Evolutionary conservation across 768 basidiomycete genomes (phyloP), one percentile per base, ranked within the genome.

Genomic region (Amanita thiersii): DNA sequence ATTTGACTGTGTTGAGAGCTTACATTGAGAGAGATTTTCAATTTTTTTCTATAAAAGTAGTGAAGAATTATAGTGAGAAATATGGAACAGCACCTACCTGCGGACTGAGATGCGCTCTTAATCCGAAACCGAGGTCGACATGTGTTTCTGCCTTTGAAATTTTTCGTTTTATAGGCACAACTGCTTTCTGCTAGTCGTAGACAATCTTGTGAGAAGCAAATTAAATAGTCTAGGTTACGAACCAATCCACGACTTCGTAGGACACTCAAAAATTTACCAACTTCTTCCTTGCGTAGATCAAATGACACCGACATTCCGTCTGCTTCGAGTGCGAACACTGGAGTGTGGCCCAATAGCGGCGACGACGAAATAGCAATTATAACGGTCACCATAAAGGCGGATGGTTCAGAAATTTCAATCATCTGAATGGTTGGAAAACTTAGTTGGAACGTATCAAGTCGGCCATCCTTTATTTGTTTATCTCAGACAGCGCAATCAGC

Each of bases 371-470:
- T 49, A 21, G 52, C 37, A 17, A 66, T 44, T 30, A 45, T 58
- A 37, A 74, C 56, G 18, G 51, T 42, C 14, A 55, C 51, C 12
- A 57, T 56, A 3, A 30, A 52, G 41, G 49, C 53, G 39, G 19
- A 61, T 24, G 31, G 48, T 42, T 44, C 56, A n/a, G 54, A 53
- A 34, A 59, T 48, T 18, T 48, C 50, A 9, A 59, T 39, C 5
- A 36, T 45, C 23, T 51, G 44, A 15, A 73, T 45, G 14, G 53
- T 58, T 0, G 52, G 28, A 52, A 72, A 79, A 3, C 60, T 57
- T 2, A 75, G 56, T 39, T 67, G 62, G 15, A 81, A 56, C 3
- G 73, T 75, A 29, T 81, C 79, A 32, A 71, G 64, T 32, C 59
- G 52, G 44, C 71, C 74, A 12, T 64, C 70, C 77, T 70, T 36